Percentiles rank a stretch among this genome's conserved stretches.
Evolutionary conservation across 768 basidiomycete genomes (phyloP).

Genomic region (Naganishia vishniacii): DNA sequence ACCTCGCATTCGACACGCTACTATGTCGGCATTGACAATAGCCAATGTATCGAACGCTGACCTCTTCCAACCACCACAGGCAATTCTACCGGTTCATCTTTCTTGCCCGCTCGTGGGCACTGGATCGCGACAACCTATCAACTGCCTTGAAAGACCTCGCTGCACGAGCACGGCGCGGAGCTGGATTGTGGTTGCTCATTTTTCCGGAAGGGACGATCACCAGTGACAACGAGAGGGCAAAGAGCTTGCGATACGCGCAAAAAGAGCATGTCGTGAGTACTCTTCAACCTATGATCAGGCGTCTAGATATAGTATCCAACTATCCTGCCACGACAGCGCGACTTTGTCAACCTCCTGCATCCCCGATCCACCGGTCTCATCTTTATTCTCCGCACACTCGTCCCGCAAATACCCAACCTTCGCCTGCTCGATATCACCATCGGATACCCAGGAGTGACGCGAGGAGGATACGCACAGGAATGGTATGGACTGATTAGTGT

Average conservation of each 20-base stretch:
- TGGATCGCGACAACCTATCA: constrained; percentile 67
- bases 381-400: constrained; percentile 73
- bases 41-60: background rate
- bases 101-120: constrained; percentile 81
- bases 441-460: constrained; percentile 82
- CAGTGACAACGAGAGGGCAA: constrained; percentile 74
- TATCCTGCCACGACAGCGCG: constrained; percentile 56
- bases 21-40: too few species aligned
- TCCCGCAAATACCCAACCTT: constrained; percentile 68
- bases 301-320: too few species aligned
- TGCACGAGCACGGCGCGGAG: constrained; percentile 47
- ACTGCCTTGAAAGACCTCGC: constrained; percentile 65
- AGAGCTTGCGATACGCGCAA: constrained; percentile 79
- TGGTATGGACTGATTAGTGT: constrained; percentile 80
- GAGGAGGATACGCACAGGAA: constrained; percentile 75
- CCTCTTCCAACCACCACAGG: constrained; percentile 54
- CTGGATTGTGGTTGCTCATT: constrained; percentile 65
- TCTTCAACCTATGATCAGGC: background rate
- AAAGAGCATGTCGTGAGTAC: constrained; percentile 76
- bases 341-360: constrained; percentile 73
- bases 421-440: constrained; percentile 85
- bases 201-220: constrained; percentile 97
- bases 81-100: constrained; percentile 93
- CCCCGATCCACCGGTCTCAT: constrained; percentile 89
- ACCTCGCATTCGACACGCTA: too few species aligned